Conservation (phyloP, 805 yeast species). For the Candida sonorensis region DNA sequence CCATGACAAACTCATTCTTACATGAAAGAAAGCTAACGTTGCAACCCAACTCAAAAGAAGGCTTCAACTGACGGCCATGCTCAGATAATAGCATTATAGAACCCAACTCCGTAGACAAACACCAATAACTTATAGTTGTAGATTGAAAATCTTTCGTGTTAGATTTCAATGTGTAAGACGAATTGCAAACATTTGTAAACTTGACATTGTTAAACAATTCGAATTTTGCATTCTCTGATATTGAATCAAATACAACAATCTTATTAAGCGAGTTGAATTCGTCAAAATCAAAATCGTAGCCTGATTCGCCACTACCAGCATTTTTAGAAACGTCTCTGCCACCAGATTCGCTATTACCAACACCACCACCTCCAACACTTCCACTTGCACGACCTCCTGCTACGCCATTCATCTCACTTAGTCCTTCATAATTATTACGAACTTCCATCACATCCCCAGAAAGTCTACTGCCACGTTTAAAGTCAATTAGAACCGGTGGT, state of each 20-base stretch:
- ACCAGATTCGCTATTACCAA: background rate
- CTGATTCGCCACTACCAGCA: slow-evolving; percentile 16
- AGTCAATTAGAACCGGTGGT: slow-evolving; percentile 25
- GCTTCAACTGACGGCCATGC: slow-evolving; percentile 38
- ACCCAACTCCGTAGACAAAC: slow-evolving; percentile 54
- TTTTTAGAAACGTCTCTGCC: slow-evolving; percentile 6
- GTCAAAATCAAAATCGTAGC: slow-evolving; percentile 24
- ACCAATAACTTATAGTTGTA: slow-evolving; percentile 42
- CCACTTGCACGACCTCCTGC: no score
- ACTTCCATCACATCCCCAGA: slow-evolving; percentile 13
- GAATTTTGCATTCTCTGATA: slow-evolving; percentile 23
- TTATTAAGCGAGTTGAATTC: slow-evolving; percentile 22
- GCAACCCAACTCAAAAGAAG: slow-evolving; percentile 47
- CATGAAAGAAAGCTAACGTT: slow-evolving; percentile 35
- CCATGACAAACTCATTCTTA: slow-evolving; percentile 28
- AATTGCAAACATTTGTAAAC: slow-evolving; percentile 28
- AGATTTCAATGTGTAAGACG: slow-evolving; percentile 22
- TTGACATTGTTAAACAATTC: slow-evolving; percentile 36
- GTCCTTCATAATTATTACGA: slow-evolving; percentile 24
- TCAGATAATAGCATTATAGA: slow-evolving; percentile 39
- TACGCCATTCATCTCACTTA: no score
- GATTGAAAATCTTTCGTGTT: slow-evolving; percentile 31
- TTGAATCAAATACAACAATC: slow-evolving; percentile 7
- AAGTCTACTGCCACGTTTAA: slow-evolving; percentile 5
- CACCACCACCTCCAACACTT: background rate